Evolutionary conservation across 140 eudicot genomes (phyloP).

Genomic region (Erigeron philadelphicus): DNA sequence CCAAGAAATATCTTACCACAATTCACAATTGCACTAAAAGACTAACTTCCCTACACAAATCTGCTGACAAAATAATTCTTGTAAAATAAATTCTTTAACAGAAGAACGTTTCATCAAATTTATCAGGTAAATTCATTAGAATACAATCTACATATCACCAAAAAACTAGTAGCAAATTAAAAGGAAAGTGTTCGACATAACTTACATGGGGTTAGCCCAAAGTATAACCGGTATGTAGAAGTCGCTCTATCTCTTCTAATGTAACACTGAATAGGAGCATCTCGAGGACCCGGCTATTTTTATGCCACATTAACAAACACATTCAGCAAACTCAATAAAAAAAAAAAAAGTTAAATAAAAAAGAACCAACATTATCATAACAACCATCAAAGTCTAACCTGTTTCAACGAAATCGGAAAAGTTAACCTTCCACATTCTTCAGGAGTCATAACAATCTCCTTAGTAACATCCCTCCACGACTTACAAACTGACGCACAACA

Average conservation of each 20-base stretch:
- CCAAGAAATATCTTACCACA: background rate
- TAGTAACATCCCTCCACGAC: constrained; percentile 90
- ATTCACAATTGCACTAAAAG: background rate
- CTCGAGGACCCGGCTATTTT: constrained; percentile 76
- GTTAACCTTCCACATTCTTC: constrained; percentile 92
- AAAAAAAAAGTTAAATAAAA: background rate
- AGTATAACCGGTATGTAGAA: constrained; percentile 51
- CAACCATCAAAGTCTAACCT: constrained; percentile 37
- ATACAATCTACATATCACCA: background rate
- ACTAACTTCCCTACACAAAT: background rate
- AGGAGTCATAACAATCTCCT: constrained; percentile 86
- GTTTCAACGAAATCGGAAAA: constrained; percentile 90
- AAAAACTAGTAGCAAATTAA: background rate
- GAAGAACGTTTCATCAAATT: background rate
- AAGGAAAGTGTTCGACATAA: constrained; percentile 17
- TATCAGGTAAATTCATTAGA: background rate
- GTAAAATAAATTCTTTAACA: background rate
- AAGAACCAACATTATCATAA: background rate
- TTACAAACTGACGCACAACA: constrained; percentile 86
- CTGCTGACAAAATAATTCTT: background rate
- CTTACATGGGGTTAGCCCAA: constrained; percentile 76
- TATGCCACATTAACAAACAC: constrained; percentile 6
- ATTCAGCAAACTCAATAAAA: background rate
- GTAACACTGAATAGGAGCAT: constrained; percentile 69
- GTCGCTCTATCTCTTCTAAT: constrained; percentile 71